Conservation (phyloP, 768 basidiomycete species). For the Asterophora lycoperdoides region DNA sequence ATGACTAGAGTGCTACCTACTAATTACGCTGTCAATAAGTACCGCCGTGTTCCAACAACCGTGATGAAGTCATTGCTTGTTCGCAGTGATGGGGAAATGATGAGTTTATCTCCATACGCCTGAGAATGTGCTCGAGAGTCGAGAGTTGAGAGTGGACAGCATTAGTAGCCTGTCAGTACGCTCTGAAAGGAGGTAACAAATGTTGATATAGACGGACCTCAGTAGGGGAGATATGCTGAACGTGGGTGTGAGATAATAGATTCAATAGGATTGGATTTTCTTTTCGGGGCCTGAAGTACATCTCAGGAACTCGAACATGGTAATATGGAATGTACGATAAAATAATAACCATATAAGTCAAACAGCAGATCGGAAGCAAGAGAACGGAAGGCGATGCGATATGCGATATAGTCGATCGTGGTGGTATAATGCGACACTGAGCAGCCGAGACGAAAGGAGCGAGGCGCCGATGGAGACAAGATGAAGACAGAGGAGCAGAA, state of each 20-base stretch:
- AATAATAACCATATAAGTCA: conserved; percentile 20
- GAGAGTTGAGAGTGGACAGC: no score
- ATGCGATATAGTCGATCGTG: conserved; percentile 1
- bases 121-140: no score
- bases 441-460: conserved; percentile 3
- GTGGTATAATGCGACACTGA: conserved; percentile 8
- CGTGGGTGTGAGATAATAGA: no score
- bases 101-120: neutral
- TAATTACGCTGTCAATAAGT: no score
- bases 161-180: no score
- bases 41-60: neutral
- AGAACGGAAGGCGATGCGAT: conserved; percentile 8
- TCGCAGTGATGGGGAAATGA: neutral
- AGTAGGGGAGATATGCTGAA: no score
- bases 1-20: no score
- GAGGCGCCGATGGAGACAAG: conserved; percentile 1
- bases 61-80: neutral
- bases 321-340: conserved; percentile 11
- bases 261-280: neutral
- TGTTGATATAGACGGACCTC: neutral
- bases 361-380: conserved; percentile 12
- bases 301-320: neutral
- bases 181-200: no score
- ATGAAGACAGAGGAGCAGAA: conserved; percentile 3
- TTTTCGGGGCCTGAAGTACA: conserved; percentile 4